Base-by-base conservation (phyloP, 1,139 yeast genomes). In the Debaryomyces fabryi region DNA sequence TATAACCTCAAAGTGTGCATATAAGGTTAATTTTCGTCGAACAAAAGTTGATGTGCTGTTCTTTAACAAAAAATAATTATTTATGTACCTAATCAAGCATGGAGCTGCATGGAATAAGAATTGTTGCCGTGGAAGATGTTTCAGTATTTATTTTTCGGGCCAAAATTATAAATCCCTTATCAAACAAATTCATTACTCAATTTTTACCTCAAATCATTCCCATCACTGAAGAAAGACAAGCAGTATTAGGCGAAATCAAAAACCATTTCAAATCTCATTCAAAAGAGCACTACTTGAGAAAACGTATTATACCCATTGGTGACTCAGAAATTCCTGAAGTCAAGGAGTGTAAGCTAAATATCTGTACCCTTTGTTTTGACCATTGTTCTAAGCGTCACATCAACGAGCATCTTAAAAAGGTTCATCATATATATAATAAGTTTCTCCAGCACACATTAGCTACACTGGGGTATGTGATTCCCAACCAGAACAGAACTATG, bases 361-460 rank as follows among this genome's bases (percentile, higher is more conserved):
- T 38, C 10, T 38, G 41, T n/a, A 38, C 32, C 3, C 21, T 38
- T 16, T 38, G 41, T 25, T 38, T 38, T 20, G 13, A 38, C 20
- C 30, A 38, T 6, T 38, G 30, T 4, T 38, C 41, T 12, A 38
- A 13, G n/a, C 29, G 32, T 25, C 32, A 38, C 9, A 25, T 38
- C 6, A 38, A 25, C 30, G 32, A 23, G 13, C 30, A 38, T 25
- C 30, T 24, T 38, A 38, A 38, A 27, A 25, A 7, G 6, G 15
- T 5, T 4, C 41, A 38, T 25, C 20, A 12, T 13, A n/a, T 38
- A 5, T 4, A 33, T 6, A 33, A 33, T 16, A 15, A 9, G 21
- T 33, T 33, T 33, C 36, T 33, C 36, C 36, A 33, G 21, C 23
- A 33, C 9, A 33, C 21, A 8, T 33, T 33, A 4, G 36, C 23